Base-by-base conservation (phyloP, 371 early-diverging fungal genomes). In the Zopfochytrium polystomum region DNA sequence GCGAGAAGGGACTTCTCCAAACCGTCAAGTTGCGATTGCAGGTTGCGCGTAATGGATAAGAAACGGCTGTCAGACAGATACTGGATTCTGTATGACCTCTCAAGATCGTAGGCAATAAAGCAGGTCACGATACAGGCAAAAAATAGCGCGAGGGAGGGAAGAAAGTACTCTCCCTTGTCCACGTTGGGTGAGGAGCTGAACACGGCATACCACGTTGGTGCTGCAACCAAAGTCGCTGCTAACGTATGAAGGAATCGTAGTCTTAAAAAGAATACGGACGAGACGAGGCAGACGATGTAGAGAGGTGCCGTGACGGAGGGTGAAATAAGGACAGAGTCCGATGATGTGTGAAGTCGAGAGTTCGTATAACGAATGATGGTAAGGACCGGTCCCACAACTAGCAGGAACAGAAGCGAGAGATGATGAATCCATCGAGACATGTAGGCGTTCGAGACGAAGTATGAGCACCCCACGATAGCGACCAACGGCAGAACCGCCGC, bases 21-120 rank as follows among this genome's bases (percentile, higher is more conserved):
- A 5, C 74, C 74, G 35, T 67, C 66, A 38, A 77, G 58, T 61
- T 77, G 77, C 35, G 62, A 60, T 25, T 66, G 65, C 18, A 77
- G 60, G 53, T 77, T 77, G 18, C 52, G 26, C 43, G 74, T 73
- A 42, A 72, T 67, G 23, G 63, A 56, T 15, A 72, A 29, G 62
- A 72, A 73, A 20, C 70, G 56, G 29, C 68, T 61, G 58, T 76
- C 69, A 25, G 67, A 66, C n/a, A 77, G 57, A 51, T 72, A 77
- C 63, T 77, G 77, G 13, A 71, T 60, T 38, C 77, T 62, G n/a
- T 62, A 44, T 33, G 63, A 64, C 9, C 70, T 62, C 48, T 77
- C 78, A 6, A 67, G 38, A 55, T 68, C 73, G 53, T 75, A 77
- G 30, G 75, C 65, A 18, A 77, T 65, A 35, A 48, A 67, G 48